Evolutionary conservation across 495 filamentous ascomycete species (phyloP), one percentile per base, ranked within the genome.

Genomic region (Terfezia boudieri): DNA sequence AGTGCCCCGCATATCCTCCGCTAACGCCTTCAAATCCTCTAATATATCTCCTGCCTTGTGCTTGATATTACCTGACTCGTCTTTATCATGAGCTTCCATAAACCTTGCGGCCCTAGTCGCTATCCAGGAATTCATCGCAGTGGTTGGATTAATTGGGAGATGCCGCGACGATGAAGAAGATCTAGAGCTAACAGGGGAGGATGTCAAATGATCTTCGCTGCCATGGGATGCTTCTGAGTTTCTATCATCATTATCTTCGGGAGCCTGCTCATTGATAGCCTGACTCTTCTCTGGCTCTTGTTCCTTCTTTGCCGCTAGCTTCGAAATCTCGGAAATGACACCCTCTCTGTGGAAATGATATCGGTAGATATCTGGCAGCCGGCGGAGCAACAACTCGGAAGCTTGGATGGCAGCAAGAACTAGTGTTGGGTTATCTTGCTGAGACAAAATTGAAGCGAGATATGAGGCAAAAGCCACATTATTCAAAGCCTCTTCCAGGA

Each of bases 271-370:
- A 22, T 37, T 41, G 23, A 52, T 50, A 22, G 61, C 58, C 20
- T 58, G 53, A 22, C 57, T 59, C 53, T 63, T 66, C 10, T 20
- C 32, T 9, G 23, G 53, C 23, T 70, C 67, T 6, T 61, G 43
- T 37, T 69, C 64, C 26, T 65, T 50, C 36, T 32, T 32, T 9
- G 16, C 9, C 0, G 86, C 76, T 26, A 96, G 70, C 65, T 90
- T 92, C 43, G 74, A 67, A 52, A 96, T 88, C 66, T 96, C 92
- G 0, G 83, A 74, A 60, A 99, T 88, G 17, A 99, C 90, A 41
- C 92, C 92, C 68, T 99, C 92, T 6, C 92, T 83, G 64, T 99
- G 90, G 61, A 99, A 93, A 59, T 96, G 92, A 62, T 94, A 86
- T 41, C 84, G 83, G 65, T 99, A 99, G 37, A 96, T 83, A 32